Base-by-base conservation (phyloP, 345 rosid genomes). In the Pistacia vera region DNA sequence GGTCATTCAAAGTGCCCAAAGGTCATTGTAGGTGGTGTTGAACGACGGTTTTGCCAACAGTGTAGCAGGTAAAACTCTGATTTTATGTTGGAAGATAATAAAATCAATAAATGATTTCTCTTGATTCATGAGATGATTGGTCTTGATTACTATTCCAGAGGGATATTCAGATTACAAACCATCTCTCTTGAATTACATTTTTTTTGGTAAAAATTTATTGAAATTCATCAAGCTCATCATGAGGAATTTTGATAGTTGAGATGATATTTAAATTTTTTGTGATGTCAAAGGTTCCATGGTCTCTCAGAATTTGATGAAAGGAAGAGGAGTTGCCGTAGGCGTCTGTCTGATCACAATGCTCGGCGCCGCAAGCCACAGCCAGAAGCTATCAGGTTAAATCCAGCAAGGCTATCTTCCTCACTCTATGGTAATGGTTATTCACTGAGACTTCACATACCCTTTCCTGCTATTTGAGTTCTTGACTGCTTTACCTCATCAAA, bases 41-140 rank as follows among this genome's bases (percentile, higher is more conserved):
- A 93, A 76, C 96, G 94, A 49, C 84, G 98, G 78, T 95, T 95
- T 84, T 95, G 98, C 86, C 99, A 95, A 86, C 98, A 95, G 80
- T 95, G 99, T 73, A 95, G 99, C 93, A 95, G 95, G 98, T 93
- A 79, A 71, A 22, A 41, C 58, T 51, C 59, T 18, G 25, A 58
- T 44, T 75, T 52, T 22, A 11, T 38, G 41, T 38, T 38, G 41
- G 41, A 41, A 41, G 41, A 38, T 38, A 38, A 38, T 6, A 38
- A 38, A 4, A 38, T 4, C 7, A 38, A 38, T 4, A 41, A 65
- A 68, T 63, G 35, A 60, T 59, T 17, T 69, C 11, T 57, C 68
- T 69, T 58, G 52, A 22, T 60, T 1, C 41, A 59, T 59, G 54
- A 20, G 46, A 54, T 69, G 49, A 18, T 74, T 70, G 51, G 60